Base-by-base conservation (phyloP, 1,284 basidiomycete species). In the Ustilago xerochloae region DNA sequence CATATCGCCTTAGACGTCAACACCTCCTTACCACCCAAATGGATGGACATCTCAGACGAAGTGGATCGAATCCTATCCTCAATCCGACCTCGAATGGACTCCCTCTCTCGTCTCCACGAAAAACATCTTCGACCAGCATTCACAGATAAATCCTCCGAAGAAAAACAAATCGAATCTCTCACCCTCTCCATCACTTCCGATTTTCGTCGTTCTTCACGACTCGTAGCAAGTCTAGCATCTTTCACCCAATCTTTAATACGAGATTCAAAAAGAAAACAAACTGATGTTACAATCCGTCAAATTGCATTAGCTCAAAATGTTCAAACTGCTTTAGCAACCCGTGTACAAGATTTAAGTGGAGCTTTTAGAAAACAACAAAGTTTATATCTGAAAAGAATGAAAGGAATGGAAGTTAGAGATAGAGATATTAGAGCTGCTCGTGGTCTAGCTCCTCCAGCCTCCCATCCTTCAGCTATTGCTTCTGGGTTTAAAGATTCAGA, bases 291-390 rank as follows among this genome's bases (percentile, higher is more conserved):
- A 67, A 24, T 79, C 81, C 57, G 63, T 13, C 69, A 84, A 47
- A 63, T 75, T 24, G 60, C 68, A 38, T 87, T 91, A 53, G 90
- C 94, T 1, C 91, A 93, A 86, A 99, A 99, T 83, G 93, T 97
- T n/a, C 96, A 99, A 85, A 90, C 94, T 30, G 95, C 91, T 12
- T 89, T 99, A 36, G 97, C 97, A 20, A 93, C 93, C 24, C 92
- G 94, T 82, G 90, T 98, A 10, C 97, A 99, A 87, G 93, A 94
- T 77, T 87, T 95, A 50, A 95, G 93, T 79, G 92, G 91, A 20
- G 87, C 90, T n/a, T 99, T 99, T 84, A 89, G 97, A 65, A 97
- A 96, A 87, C 97, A 97, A 87, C 97, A 99, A 86, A 90, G 93
- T 59, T 91, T 95, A 30, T 99, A 99, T 85, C 92, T 99, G 90